Conservation (phyloP, 306 rosid genomes). For the Rosa multiflora region DNA sequence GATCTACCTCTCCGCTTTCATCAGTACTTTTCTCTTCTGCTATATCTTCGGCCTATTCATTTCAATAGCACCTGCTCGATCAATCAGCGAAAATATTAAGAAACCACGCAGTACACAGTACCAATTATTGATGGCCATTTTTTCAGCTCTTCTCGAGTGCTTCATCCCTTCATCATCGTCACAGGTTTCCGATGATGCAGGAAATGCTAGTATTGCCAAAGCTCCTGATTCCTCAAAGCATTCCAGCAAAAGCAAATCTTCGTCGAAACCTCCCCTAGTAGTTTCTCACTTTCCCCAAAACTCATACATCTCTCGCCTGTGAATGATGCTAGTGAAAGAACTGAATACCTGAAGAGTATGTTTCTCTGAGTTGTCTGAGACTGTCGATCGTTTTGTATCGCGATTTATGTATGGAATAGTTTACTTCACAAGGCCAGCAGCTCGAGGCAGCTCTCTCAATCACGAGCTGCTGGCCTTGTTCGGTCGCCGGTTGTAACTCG, state of each 20-base stretch:
- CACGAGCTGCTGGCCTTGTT: too few species aligned
- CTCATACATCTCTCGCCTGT: conserved; percentile 18
- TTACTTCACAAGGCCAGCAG: too few species aligned
- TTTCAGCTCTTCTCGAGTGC: conserved; percentile 9
- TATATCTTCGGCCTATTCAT: too few species aligned
- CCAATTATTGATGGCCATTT: not conserved
- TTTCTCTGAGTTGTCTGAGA: too few species aligned
- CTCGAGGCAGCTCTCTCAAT: too few species aligned
- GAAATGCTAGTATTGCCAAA: not conserved
- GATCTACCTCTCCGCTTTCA: not conserved
- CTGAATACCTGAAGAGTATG: too few species aligned
- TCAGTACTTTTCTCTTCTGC: not conserved
- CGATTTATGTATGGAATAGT: too few species aligned
- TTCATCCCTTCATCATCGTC: not conserved
- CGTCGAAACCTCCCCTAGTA: conserved; percentile 12
- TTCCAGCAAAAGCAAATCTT: not conserved
- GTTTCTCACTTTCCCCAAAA: conserved; percentile 20
- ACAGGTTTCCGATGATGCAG: conserved; percentile 4
- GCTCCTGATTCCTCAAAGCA: not conserved
- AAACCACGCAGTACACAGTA: too few species aligned
- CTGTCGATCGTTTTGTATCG: too few species aligned
- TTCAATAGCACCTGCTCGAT: too few species aligned
- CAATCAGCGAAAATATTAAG: too few species aligned
- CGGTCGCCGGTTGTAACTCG: too few species aligned
- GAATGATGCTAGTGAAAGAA: not conserved